phyloP scores from a whole-genome alignment of 495 filamentous ascomycete genomes.

The Neurospora cerealis region DNA sequence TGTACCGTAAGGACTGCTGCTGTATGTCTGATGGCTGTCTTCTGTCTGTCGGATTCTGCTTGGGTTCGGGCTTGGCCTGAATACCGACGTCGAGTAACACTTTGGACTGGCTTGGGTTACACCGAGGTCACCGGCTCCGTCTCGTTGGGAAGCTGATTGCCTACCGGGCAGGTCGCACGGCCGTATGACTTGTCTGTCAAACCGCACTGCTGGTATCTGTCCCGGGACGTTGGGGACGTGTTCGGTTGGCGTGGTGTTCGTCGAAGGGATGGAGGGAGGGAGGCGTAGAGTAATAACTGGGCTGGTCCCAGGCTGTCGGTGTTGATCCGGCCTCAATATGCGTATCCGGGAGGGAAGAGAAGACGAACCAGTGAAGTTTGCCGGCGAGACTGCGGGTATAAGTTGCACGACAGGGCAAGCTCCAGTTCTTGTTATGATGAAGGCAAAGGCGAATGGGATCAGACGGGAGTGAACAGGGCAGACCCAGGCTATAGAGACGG shows the following conservation, averaged over 20 bases:
- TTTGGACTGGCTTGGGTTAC: not conserved
- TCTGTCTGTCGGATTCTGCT: not conserved
- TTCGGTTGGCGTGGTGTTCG: not conserved
- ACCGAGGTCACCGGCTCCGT: not conserved
- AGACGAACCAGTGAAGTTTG: not conserved
- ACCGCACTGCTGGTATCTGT: constrained; percentile 9
- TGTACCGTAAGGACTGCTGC: not conserved
- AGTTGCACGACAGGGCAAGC: not conserved
- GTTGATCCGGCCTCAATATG: not conserved
- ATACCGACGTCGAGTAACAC: not conserved
- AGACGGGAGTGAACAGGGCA: not conserved
- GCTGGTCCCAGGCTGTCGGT: not conserved
- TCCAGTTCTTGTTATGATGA: not conserved
- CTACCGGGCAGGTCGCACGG: not conserved
- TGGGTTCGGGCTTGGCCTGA: not conserved
- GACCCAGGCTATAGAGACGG: not conserved
- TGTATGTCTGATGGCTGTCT: not conserved
- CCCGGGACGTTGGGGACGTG: not conserved
- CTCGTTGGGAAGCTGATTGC: not conserved
- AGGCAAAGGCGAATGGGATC: not conserved
- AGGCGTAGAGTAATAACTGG: not conserved
- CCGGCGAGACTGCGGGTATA: not conserved
- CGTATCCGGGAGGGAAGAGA: not conserved
- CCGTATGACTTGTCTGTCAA: constrained; percentile 9
- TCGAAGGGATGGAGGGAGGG: not conserved